Base-by-base conservation (phyloP, 164 flowering plant genomes). In the Echeveria elegans region DNA sequence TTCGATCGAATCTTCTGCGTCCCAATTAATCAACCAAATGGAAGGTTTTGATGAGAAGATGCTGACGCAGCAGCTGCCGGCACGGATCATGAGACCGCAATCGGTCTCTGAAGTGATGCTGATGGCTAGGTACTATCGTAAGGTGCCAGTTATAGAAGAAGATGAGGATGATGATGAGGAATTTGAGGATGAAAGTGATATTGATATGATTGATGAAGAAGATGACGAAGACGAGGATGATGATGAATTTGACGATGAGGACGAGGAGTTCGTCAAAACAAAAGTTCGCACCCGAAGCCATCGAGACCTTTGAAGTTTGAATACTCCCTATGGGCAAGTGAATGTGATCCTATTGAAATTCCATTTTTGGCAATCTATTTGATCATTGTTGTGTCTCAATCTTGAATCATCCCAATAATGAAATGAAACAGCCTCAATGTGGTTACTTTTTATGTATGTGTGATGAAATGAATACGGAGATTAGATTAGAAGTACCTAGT, bases 401-500 rank as follows among this genome's bases (percentile, higher is more conserved):
- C 18, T 43, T 15, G 18, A 43, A 11, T 43, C 18, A 11, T 43
- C 47, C 18, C 37, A 43, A 43, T 43, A 43, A 43, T 43, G 47
- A 43, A 11, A 43, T 40, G 45, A 40, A 40, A 40, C 47, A 9
- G 15, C 5, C 15, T 11, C 47, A 11, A 43, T 18, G 11, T 43
- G 4, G 53, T 4, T 48, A 19, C 53, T 4, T 19, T n/a, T 4
- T 52, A 2, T 9, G 2, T 9, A 23, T 21, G 3, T 52, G 12
- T 23, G 23, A 52, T 52, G 58, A 56, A 56, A 63, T 36, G n/a
- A 63, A 14, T 37, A 8, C 2, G 66, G 78, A 68, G 77, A n/a
- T 63, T 78, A 69, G 71, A 43, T 14, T 80, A 75, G 62, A 78
- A 80, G 6, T 21, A 24, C 75, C 88, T 86, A 37, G 81, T 80